Conservation (phyloP, 2,329 filamentous ascomycete genomes). For the Botrytis tulipae region DNA sequence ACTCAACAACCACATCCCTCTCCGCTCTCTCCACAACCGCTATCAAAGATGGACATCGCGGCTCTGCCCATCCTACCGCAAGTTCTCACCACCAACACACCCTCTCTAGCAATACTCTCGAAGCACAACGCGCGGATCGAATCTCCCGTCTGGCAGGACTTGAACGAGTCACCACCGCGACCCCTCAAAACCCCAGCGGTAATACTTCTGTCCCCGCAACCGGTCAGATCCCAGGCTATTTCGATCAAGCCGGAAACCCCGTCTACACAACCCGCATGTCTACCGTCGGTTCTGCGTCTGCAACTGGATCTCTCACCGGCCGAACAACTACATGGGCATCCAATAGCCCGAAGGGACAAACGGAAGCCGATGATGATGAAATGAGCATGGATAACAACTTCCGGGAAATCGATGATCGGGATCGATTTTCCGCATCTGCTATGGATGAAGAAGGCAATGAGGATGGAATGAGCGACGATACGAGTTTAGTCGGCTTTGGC, state of each 20-base stretch:
- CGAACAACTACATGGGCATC: conserved; percentile 62
- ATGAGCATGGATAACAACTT: conserved; percentile 44
- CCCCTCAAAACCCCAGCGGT: conserved; percentile 43
- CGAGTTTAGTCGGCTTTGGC: conserved; percentile 85
- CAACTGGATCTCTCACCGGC: conserved; percentile 74
- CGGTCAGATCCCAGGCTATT: conserved; percentile 64
- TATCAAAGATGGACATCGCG: conserved; percentile 94
- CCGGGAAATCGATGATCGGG: conserved; percentile 51
- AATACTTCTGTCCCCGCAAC: conserved; percentile 29
- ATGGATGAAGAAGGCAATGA: conserved; percentile 47
- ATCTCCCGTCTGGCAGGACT: conserved; percentile 94
- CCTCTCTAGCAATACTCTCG: conserved; percentile 69
- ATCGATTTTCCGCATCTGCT: conserved; percentile 41
- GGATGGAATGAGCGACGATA: conserved; percentile 78
- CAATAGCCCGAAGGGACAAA: conserved; percentile 52
- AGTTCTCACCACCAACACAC: conserved; percentile 57
- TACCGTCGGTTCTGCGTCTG: conserved; percentile 87
- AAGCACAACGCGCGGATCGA: conserved; percentile 89
- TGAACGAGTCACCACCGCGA: conserved; percentile 78
- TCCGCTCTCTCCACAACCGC: conserved; percentile 90
- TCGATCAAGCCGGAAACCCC: conserved; percentile 72
- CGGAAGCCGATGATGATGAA: conserved; percentile 54
- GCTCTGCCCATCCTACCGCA: conserved; percentile 64
- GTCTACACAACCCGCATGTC: conserved; percentile 70
- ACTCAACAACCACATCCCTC: conserved; percentile 87